Base-by-base conservation (phyloP, 768 basidiomycete species). In the Phlebiopsis flavidoalba region DNA sequence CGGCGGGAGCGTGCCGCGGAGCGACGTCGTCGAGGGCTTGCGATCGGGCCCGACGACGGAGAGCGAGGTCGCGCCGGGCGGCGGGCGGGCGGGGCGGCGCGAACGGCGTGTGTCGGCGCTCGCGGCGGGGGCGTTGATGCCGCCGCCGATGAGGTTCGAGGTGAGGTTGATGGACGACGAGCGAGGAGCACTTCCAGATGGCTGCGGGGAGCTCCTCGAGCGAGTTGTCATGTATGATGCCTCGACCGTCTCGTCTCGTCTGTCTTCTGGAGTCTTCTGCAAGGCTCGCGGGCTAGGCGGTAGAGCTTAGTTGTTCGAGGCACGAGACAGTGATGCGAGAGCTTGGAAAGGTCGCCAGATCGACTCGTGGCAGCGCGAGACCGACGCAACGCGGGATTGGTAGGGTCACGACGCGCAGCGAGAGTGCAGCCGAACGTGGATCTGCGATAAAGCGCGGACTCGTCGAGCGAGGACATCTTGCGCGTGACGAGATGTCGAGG, bases 181-280 rank as follows among this genome's bases (percentile, higher is more conserved):
- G 77, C 5, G 80, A 83, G 0, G 83, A 78, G 72, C 95, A 98
- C 43, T 86, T 82, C 97, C 97, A 99, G 1, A 99, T 71, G 36
- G 83, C 77, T 19, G 75, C 74, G 0, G 95, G 93, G 0, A 98
- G 75, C 65, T 87, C 85, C 5, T 79, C 83, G 50, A 98, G 77
- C 65, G 87, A 89, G 76, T 98, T 99, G 70, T 92, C 95, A 70
- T 98, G 95, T 2, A n/a, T n/a, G n/a, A n/a, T n/a, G 89, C 89
- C 65, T 97, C 93, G 46, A 99, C 79, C 1, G 74, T 76, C 64
- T 87, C 83, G 10, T n/a, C n/a, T n/a, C 98, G 81, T 47, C n/a
- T n/a, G n/a, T n/a, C n/a, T 83, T 85, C 73, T 85, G 84, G 49
- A 98, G 77, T n/a, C 8, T 78, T 77, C n/a, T 14, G 93, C 93